Base-by-base conservation (phyloP, 2,329 filamentous ascomycete genomes). In the Setomelanomma holmii region DNA sequence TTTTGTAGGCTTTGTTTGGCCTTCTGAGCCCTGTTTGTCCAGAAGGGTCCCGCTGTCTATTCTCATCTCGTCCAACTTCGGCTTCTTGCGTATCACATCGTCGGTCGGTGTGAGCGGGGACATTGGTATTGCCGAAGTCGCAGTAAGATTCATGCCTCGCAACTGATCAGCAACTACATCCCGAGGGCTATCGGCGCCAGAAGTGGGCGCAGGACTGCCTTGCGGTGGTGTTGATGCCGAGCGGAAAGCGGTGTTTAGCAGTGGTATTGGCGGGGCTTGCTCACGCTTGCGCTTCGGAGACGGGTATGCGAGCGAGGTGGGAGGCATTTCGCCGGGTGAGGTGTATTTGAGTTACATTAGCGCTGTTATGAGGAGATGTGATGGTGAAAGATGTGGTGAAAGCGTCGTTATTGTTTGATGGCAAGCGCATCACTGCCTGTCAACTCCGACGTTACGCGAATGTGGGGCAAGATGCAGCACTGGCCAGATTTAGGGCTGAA, bases 211-310 rank as follows among this genome's bases (percentile, higher is more conserved):
- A 30, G 62, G 62, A 49, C 61, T 67, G 54, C 56, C 53, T 58
- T 43, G 59, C 35, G 62, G 64, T 47, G 69, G 63, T 49, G 67
- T 61, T 20, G 61, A 51, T 36, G 63, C 61, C 42, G 61, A 58
- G 51, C 66, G 68, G 21, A 69, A 60, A 10, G 71, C 61, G 36
- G 71, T 73, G 63, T 72, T 73, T 33, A 72, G 63, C 34, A 69
- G 58, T 12, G 69, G 67, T 33, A 66, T 47, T 33, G 58, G 61
- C 53, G 68, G 64, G 33, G 61, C 57, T 27, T 67, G 66, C 40
- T 73, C 69, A 54, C 72, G 71, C 63, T 75, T 75, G 51, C 71
- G 71, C 61, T 74, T 74, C n/a, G 72, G 72, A 30, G 71, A 74
- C 17, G 71, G 68, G 46, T 71, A 55, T 50, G 64, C 67, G 45